Conservation (phyloP, 2,329 filamentous ascomycete species). For the Sporothrix inflata region DNA sequence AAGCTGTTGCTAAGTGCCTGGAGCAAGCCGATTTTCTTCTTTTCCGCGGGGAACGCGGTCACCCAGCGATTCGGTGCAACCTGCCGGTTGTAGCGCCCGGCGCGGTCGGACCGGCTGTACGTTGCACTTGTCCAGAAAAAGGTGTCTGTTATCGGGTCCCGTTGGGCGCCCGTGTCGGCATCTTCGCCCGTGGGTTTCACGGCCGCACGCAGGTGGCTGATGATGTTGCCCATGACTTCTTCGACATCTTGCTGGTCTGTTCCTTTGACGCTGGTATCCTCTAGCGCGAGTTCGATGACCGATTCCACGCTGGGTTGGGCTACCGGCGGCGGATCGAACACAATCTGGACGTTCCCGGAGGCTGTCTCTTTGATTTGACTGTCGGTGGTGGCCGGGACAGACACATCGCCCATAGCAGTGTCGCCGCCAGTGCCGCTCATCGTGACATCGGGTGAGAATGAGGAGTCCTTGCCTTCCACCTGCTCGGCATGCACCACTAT, state of each 20-base stretch:
- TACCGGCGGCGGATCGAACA: slow-evolving; percentile 36
- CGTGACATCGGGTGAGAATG: background rate
- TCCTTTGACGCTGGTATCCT: slow-evolving; percentile 52
- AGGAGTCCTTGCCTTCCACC: background rate
- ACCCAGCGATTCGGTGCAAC: slow-evolving; percentile 64
- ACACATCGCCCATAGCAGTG: slow-evolving; percentile 28
- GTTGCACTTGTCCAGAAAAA: slow-evolving; percentile 67
- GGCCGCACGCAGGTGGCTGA: slow-evolving; percentile 87
- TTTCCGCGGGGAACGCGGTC: slow-evolving; percentile 59
- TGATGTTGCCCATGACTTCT: slow-evolving; percentile 90
- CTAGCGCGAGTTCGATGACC: slow-evolving; percentile 51
- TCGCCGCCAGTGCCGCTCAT: slow-evolving; percentile 16
- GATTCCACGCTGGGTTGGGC: slow-evolving; percentile 48
- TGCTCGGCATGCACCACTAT: slow-evolving; percentile 9
- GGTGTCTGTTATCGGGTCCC: slow-evolving; percentile 75
- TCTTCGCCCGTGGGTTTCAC: slow-evolving; percentile 72
- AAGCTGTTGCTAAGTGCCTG: slow-evolving; percentile 84
- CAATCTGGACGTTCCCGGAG: slow-evolving; percentile 10
- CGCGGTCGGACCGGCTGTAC: slow-evolving; percentile 58
- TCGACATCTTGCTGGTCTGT: slow-evolving; percentile 90
- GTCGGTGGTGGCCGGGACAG: background rate
- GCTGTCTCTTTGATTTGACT: background rate
- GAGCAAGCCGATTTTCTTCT: slow-evolving; percentile 68
- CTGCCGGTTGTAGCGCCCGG: slow-evolving; percentile 46
- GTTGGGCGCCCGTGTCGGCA: slow-evolving; percentile 68